Evolutionary conservation across 106 monocot species (phyloP), one percentile per base, ranked within the genome.

Genomic region (Dendrobium huoshanense): DNA sequence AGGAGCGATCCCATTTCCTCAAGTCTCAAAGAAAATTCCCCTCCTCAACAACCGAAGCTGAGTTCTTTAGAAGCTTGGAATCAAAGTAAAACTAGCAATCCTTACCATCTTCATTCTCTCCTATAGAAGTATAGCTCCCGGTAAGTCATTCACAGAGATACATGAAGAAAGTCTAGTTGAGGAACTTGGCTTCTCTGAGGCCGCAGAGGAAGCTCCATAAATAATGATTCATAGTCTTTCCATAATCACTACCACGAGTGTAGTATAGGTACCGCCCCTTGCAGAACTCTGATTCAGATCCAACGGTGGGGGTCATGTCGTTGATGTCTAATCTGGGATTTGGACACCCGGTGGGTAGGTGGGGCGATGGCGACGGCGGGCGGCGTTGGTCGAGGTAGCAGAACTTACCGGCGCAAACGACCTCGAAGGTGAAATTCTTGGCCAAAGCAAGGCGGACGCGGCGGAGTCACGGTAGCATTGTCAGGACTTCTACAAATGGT

Each of bases 11-110:
- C 27, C 27, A 27, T 27, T 27, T 81, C 31, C 79, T 74, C 96
- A 94, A 94, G 76, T 97, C 94, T 3, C 43, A 75, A 90, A 94
- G 92, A 82, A 97, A 97, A 82, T 97, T 82, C 9, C 48, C 22
- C 82, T 94, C 94, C 75, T 97, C 96, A 6, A 97, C 75, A 18
- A 97, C 96, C 0, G 92, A 88, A 0, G 92, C 92, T 0, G 92
- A 89, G 25, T 92, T 88, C 87, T 84, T 89, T 72, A 97, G 51
- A 79, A 94, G 94, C 86, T 97, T 92, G 67, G 92, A 97, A 82
- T 97, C 94, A 43, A 94, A 97, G 87, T 97, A 97, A 78, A 92
- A 92, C 55, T 94, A 79, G 78, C 94, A 97, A 78, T 97, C 96
- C 81, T 90, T 97, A 33, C 89, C 91, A 18, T 94, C 96, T 64